Conservation (phyloP, 2,329 filamentous ascomycete genomes). For the Neopestalotiopsis sp. region DNA sequence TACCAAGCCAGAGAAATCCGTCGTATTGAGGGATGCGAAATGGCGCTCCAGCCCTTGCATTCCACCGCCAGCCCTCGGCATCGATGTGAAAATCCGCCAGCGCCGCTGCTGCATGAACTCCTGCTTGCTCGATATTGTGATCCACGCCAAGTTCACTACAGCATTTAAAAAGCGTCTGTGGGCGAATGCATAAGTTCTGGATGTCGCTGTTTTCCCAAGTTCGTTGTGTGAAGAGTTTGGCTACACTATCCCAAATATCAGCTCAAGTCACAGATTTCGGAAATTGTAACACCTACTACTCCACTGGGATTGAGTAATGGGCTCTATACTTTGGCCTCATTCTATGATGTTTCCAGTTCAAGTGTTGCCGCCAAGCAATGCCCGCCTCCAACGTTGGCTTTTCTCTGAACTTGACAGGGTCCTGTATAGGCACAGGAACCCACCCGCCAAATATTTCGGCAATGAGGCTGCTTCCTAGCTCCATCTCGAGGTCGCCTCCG, state of each 20-base stretch:
- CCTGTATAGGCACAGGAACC: slow-evolving; percentile 36
- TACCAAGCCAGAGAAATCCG: slow-evolving; percentile 32
- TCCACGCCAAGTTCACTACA: background rate
- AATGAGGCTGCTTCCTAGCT: slow-evolving; percentile 42
- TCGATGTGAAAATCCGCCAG: slow-evolving; percentile 34
- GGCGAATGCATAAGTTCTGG: background rate
- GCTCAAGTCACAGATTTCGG: slow-evolving; percentile 11
- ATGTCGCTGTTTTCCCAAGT: background rate
- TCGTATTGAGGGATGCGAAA: slow-evolving; percentile 39
- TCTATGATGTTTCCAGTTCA: slow-evolving; percentile 39
- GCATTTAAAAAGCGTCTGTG: background rate
- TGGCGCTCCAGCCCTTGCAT: slow-evolving; percentile 30
- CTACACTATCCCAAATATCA: slow-evolving; percentile 26
- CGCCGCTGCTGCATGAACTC: slow-evolving; percentile 14
- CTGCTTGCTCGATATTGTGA: background rate
- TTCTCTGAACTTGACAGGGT: slow-evolving; percentile 19
- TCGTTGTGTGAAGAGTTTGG: slow-evolving; percentile 30
- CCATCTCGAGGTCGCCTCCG: slow-evolving; percentile 42
- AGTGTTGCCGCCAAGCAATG: slow-evolving; percentile 38
- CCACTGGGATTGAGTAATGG: slow-evolving; percentile 39
- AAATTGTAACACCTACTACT: slow-evolving; percentile 34
- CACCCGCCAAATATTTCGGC: slow-evolving; percentile 41
- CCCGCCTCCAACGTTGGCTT: slow-evolving; percentile 34
- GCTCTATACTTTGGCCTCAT: slow-evolving; percentile 37
- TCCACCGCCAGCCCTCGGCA: slow-evolving; percentile 33